Conservation (phyloP, 345 rosid species). For the Trapa incisa region DNA sequence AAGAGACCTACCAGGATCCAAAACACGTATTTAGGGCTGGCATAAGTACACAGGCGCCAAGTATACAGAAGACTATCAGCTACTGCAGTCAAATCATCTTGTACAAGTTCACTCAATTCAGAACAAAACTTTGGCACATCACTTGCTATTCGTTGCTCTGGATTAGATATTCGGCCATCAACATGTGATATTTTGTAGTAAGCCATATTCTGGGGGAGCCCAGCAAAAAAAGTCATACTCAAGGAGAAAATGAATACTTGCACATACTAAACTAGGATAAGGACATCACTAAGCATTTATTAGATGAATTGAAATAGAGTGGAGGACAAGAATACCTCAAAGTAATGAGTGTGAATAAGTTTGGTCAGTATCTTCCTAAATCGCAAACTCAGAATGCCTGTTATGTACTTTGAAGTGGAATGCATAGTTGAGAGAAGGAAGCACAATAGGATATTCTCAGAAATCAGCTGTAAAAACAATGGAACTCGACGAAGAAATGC, state of each 20-base stretch:
- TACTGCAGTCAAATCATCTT: conserved; percentile 82
- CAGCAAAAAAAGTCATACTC: conserved; percentile 56
- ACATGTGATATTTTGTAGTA: conserved; percentile 97
- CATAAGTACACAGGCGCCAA: conserved; percentile 92
- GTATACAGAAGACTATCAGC: conserved; percentile 80
- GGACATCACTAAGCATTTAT: neutral
- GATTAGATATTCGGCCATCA: conserved; percentile 83
- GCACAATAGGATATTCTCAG: conserved; percentile 84
- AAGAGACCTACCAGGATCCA: conserved; percentile 72
- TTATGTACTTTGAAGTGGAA: conserved; percentile 79
- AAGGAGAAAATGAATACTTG: conserved; percentile 23
- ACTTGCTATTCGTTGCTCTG: conserved; percentile 92
- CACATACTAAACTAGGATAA: neutral
- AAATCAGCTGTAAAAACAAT: conserved; percentile 63
- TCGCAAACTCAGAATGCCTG: conserved; percentile 73
- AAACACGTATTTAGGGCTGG: conserved; percentile 90
- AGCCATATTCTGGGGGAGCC: conserved; percentile 65
- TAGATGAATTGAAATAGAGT: neutral
- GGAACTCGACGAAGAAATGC: conserved; percentile 92
- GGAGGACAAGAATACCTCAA: conserved; percentile 42
- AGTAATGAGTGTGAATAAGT: conserved; percentile 75
- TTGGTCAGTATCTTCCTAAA: conserved; percentile 89
- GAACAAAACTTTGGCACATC: conserved; percentile 92
- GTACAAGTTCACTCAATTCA: conserved; percentile 90
- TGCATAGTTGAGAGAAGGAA: conserved; percentile 73